Evolutionary conservation across 495 filamentous ascomycete species (phyloP).

Genomic region (Cryomyces minteri): DNA sequence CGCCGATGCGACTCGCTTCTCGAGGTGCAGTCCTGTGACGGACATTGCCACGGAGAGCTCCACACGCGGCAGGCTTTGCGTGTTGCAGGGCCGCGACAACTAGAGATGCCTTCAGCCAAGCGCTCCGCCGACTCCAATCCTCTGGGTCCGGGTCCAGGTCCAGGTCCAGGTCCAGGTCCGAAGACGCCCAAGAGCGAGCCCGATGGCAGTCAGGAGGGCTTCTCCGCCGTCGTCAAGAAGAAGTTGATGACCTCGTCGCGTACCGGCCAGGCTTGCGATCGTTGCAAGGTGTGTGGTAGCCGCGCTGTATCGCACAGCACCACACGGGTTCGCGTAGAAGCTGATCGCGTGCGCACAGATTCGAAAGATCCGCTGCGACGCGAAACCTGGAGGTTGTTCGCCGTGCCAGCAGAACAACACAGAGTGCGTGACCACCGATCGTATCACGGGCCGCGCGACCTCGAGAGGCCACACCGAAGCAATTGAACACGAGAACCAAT

Average conservation of each 20-base stretch:
- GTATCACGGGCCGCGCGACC: conserved; percentile 66
- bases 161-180: too few species aligned
- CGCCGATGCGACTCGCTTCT: too few species aligned
- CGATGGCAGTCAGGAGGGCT: conserved; percentile 21
- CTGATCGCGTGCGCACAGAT: conserved; percentile 26
- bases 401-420: conserved; percentile 53
- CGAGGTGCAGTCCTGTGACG: too few species aligned
- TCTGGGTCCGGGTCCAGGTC: background rate
- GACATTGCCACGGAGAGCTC: too few species aligned
- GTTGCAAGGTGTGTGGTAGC: conserved; percentile 53
- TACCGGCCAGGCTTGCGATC: conserved; percentile 77
- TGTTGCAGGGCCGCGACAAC: too few species aligned
- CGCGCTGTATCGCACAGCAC: background rate
- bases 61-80: too few species aligned
- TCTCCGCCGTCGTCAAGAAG: conserved; percentile 48
- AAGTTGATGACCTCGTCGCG: conserved; percentile 43
- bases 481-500: conserved; percentile 34
- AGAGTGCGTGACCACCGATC: conserved; percentile 66
- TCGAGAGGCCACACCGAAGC: conserved; percentile 44
- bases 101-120: background rate
- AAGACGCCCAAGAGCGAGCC: too few species aligned
- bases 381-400: conserved; percentile 49
- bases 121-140: conserved; percentile 10
- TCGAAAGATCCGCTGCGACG: conserved; percentile 74
- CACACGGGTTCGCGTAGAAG: background rate